phyloP scores from a whole-genome alignment of 768 basidiomycete genomes.

The Naganishia antarctica region DNA sequence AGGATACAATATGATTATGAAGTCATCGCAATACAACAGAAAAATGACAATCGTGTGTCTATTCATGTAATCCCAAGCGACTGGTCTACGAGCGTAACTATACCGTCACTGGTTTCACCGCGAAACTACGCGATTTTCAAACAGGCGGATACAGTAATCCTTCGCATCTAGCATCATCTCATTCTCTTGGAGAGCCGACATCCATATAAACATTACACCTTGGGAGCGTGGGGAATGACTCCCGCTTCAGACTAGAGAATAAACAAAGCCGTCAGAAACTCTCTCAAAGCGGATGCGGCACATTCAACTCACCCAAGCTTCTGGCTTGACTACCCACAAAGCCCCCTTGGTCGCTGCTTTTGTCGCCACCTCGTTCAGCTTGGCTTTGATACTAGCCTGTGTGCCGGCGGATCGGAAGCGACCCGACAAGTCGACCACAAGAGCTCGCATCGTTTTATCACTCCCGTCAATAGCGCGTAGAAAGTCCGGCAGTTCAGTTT shows the following conservation, averaged over 20 bases:
- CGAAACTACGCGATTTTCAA: too few relatives aligned
- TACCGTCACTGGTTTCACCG: too few relatives aligned
- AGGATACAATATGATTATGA: too few relatives aligned
- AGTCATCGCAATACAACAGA: too few relatives aligned
- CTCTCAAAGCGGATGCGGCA: not conserved
- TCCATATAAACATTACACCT: too few relatives aligned
- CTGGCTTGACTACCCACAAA: conserved; percentile 41
- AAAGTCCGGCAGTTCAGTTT: conserved; percentile 37
- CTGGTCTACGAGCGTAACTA: too few relatives aligned
- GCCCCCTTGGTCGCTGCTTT: conserved; percentile 40
- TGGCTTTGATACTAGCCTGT: conserved; percentile 43
- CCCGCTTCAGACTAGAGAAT: conserved; percentile 2
- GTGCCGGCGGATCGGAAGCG: conserved; percentile 39
- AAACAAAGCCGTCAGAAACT: not conserved
- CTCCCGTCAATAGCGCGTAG: conserved; percentile 39
- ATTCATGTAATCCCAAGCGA: too few relatives aligned
- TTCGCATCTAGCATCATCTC: too few relatives aligned
- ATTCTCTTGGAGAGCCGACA: too few relatives aligned
- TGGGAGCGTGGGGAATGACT: too few relatives aligned
- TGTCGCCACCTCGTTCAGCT: conserved; percentile 42
- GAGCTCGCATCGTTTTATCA: conserved; percentile 35
- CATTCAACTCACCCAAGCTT: conserved; percentile 44
- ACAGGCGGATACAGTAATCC: too few relatives aligned
- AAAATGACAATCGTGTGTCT: too few relatives aligned
- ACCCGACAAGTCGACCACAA: conserved; percentile 36